Percentiles rank a stretch among this genome's conserved stretches.
phyloP scores from a whole-genome alignment of 345 rosid genomes.

The Cardamine occulta region DNA sequence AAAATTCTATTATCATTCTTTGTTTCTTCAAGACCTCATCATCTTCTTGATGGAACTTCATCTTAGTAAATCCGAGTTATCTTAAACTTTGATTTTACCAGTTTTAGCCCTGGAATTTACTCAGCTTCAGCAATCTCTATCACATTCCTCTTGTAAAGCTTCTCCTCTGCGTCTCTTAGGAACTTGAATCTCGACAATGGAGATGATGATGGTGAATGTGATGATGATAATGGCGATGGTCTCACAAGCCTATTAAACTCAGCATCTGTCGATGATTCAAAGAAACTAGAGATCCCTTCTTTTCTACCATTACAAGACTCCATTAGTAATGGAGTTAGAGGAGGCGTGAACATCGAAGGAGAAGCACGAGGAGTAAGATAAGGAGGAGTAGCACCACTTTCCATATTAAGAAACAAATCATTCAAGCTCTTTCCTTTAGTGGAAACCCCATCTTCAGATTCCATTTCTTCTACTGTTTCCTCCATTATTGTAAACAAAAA shows the following conservation, averaged over 20 bases:
- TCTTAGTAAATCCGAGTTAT: background rate
- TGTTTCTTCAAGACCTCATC: conserved; percentile 1
- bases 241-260: conserved; percentile 68
- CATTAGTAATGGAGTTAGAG: conserved; percentile 66
- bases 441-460: conserved; percentile 74
- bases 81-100: conserved; percentile 4
- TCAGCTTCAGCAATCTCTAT: conserved; percentile 50
- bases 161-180: conserved; percentile 94
- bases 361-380: conserved; percentile 89
- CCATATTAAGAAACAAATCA: conserved; percentile 69
- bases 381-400: conserved; percentile 71
- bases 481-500: conserved; percentile 85
- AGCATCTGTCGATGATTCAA: conserved; percentile 70
- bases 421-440: conserved; percentile 65
- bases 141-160: conserved; percentile 52
- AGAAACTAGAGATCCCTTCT: conserved; percentile 55
- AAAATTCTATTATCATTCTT: background rate
- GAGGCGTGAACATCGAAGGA: conserved; percentile 88
- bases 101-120: conserved; percentile 13
- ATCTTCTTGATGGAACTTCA: conserved; percentile 9
- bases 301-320: conserved; percentile 41
- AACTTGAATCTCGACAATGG: conserved; percentile 94
- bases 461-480: conserved; percentile 91
- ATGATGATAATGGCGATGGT: conserved; percentile 77
- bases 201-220: conserved; percentile 85